These are phyloP conservation scores for Pseudovirgaria hyperparasitica DNA, from an alignment of 2,329 filamentous ascomycete genomes.

Conservation along the genomic window DNA sequence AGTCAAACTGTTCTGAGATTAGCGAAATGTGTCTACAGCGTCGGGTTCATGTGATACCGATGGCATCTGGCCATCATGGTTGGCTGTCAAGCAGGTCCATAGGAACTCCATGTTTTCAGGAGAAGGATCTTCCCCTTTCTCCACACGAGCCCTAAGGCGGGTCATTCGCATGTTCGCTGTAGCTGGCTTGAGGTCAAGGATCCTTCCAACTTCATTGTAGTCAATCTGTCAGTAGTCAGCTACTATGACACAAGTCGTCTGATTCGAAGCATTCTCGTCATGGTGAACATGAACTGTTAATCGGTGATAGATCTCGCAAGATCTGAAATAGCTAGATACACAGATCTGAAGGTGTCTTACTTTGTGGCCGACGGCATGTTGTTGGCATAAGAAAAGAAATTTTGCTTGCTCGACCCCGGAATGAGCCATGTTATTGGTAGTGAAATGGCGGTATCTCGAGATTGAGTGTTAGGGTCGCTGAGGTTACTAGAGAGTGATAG, in stretches of 20 bases:
- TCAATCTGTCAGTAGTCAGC: conserved; percentile 13
- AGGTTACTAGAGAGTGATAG: too few relatives aligned
- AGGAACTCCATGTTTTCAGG: conserved; percentile 12
- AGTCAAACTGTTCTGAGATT: conserved; percentile 9
- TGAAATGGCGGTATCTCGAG: too few relatives aligned
- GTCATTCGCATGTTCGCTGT: conserved; percentile 20
- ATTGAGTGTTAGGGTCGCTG: too few relatives aligned
- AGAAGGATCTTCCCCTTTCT: conserved; percentile 9
- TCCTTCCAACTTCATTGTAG: conserved; percentile 13
- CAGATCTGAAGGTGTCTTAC: conserved; percentile 10
- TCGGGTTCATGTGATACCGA: neutral
- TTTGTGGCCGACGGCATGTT: conserved; percentile 14
- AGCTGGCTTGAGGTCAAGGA: conserved; percentile 13
- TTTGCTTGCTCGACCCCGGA: too few relatives aligned
- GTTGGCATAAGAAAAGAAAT: conserved; percentile 14
- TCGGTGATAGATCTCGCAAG: neutral
- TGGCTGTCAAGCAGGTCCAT: conserved; percentile 18
- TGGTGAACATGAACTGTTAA: neutral
- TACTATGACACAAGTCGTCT: neutral
- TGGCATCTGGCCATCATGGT: conserved; percentile 8
- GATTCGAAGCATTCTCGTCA: conserved; percentile 1
- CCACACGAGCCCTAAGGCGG: conserved; percentile 16
- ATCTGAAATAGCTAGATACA: neutral
- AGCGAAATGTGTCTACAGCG: neutral
- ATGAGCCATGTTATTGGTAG: too few relatives aligned